Conservation (phyloP, 2,329 filamentous ascomycete species). For the Fusarium xylarioides region DNA sequence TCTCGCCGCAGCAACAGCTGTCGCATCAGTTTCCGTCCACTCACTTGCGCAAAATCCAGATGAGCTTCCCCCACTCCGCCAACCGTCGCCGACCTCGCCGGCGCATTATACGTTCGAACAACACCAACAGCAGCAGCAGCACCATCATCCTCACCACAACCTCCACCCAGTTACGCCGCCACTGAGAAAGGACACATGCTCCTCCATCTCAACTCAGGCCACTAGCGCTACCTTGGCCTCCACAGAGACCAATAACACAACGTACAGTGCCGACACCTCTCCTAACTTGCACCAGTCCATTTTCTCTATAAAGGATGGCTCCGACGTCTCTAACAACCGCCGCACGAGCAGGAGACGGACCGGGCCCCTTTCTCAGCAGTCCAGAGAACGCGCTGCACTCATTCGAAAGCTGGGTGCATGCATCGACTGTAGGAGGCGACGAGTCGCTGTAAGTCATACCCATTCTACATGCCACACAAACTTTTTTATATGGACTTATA, state of each 20-base stretch:
- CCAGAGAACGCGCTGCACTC: constrained; percentile 66
- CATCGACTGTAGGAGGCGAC: constrained; percentile 62
- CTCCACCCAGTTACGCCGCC: constrained; percentile 46
- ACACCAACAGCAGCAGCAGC: constrained; percentile 39
- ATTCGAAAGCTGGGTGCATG: constrained; percentile 69
- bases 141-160: constrained; percentile 40
- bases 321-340: constrained; percentile 62
- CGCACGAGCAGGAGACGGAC: constrained; percentile 67
- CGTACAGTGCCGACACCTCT: constrained; percentile 63
- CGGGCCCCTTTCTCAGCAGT: constrained; percentile 65
- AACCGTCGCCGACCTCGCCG: constrained; percentile 41
- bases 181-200: constrained; percentile 60
- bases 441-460: constrained; percentile 64
- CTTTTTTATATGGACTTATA: constrained; percentile 10
- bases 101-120: constrained; percentile 43
- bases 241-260: constrained; percentile 59
- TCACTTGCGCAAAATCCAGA: constrained; percentile 39
- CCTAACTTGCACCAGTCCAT: constrained; percentile 60
- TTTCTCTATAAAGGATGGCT: constrained; percentile 65
- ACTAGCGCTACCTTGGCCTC: constrained; percentile 56
- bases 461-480: background rate
- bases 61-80: constrained; percentile 42
- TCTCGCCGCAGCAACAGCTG: constrained; percentile 34
- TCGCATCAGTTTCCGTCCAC: constrained; percentile 34
- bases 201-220: constrained; percentile 62